phyloP scores from a whole-genome alignment of 768 basidiomycete species.

The Trichaptum fuscoviolaceum region DNA sequence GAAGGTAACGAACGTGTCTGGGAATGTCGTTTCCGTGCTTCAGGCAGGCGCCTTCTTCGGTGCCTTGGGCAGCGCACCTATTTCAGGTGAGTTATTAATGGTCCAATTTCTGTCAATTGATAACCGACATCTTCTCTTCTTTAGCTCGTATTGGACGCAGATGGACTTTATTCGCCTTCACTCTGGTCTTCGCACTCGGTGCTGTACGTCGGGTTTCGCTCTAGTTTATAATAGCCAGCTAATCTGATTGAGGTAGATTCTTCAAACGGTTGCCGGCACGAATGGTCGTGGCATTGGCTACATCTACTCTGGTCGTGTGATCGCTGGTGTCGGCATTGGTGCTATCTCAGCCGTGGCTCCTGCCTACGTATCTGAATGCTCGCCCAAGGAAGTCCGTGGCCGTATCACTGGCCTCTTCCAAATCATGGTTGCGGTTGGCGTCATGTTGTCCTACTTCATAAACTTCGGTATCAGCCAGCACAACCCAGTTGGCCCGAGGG shows the following conservation, averaged over 20 bases:
- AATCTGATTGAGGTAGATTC: slow-evolving; percentile 37
- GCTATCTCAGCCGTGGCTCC: slow-evolving; percentile 81
- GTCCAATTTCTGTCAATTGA: not conserved
- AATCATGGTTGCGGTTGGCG: slow-evolving; percentile 80
- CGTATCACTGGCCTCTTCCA: slow-evolving; percentile 85
- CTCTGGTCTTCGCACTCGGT: slow-evolving; percentile 61
- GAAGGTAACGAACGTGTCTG: slow-evolving; percentile 51
- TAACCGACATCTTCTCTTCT: slow-evolving; percentile 1
- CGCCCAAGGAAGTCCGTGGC: slow-evolving; percentile 82
- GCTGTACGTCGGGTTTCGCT: slow-evolving; percentile 43
- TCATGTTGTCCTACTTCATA: slow-evolving; percentile 81
- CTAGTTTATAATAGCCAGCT: not conserved
- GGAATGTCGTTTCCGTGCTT: slow-evolving; percentile 82
- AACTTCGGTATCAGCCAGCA: slow-evolving; percentile 64
- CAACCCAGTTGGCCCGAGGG: slow-evolving; percentile 36
- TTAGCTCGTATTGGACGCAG: slow-evolving; percentile 62
- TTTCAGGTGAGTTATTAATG: slow-evolving; percentile 46
- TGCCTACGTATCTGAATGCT: slow-evolving; percentile 81
- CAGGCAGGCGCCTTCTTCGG: slow-evolving; percentile 90
- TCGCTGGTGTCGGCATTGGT: slow-evolving; percentile 78
- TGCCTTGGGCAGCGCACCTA: slow-evolving; percentile 64
- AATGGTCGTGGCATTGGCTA: slow-evolving; percentile 49
- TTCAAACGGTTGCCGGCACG: slow-evolving; percentile 63
- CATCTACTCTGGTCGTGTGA: slow-evolving; percentile 77
- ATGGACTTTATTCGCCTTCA: slow-evolving; percentile 56